Evolutionary conservation across 2,329 filamentous ascomycete genomes (phyloP).

Genomic region (Mycosphaerella sp.): DNA sequence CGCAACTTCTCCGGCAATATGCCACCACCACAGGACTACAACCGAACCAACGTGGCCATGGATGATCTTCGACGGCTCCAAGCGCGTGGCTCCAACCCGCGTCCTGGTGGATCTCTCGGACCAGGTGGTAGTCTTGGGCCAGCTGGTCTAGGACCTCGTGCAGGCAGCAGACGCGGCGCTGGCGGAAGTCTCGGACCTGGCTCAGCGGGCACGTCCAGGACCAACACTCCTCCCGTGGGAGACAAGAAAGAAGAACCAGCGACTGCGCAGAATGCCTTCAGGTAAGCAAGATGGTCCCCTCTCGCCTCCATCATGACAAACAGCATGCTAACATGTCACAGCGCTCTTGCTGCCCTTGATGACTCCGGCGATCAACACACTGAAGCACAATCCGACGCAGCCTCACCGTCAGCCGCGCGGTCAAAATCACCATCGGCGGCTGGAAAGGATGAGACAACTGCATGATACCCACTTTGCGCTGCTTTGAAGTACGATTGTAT

Average conservation of each 20-base stretch:
- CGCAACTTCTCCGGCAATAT: conserved; percentile 68
- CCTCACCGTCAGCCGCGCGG: conserved; percentile 29
- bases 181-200: conserved; percentile 26
- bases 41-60: conserved; percentile 76
- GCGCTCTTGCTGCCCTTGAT: conserved; percentile 50
- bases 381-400: conserved; percentile 47
- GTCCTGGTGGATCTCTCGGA: conserved; percentile 57
- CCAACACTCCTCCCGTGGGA: conserved; percentile 71
- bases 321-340: conserved; percentile 31
- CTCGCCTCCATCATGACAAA: conserved; percentile 21
- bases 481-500: conserved; percentile 23
- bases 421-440: conserved; percentile 27
- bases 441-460: conserved; percentile 25
- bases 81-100: conserved; percentile 58
- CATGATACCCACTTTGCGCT: conserved; percentile 27
- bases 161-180: conserved; percentile 63
- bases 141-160: conserved; percentile 64
- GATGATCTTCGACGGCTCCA: conserved; percentile 82
- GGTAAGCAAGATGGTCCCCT: conserved; percentile 53
- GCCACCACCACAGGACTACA: conserved; percentile 61
- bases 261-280: conserved; percentile 79
- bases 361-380: conserved; percentile 53
- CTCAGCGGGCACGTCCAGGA: conserved; percentile 82
- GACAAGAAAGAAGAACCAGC: conserved; percentile 58
- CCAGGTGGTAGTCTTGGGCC: conserved; percentile 63